phyloP scores from a whole-genome alignment of 2,329 filamentous ascomycete species.

The Trichoderma harzianum region DNA sequence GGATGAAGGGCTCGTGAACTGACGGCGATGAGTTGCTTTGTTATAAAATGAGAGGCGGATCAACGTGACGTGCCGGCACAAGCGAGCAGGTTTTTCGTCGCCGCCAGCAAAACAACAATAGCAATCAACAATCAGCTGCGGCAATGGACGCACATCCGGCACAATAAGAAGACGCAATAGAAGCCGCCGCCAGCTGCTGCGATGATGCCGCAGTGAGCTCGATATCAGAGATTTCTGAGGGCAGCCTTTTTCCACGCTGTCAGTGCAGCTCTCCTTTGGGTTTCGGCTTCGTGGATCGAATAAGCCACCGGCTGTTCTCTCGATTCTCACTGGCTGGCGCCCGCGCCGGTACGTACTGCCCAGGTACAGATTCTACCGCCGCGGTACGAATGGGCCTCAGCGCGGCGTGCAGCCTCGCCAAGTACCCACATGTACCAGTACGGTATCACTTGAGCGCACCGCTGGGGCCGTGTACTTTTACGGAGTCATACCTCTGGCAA shows the following conservation, averaged over 20 bases:
- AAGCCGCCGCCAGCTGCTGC: conserved; percentile 15
- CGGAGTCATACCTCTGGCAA: not conserved
- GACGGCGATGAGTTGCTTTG: conserved; percentile 12
- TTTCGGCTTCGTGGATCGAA: conserved; percentile 41
- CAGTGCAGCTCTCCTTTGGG: conserved; percentile 32
- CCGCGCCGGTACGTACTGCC: not conserved
- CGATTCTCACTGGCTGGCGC: conserved; percentile 11
- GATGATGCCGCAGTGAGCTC: conserved; percentile 22
- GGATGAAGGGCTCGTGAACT: not conserved
- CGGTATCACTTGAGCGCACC: not conserved
- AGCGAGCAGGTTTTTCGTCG: conserved; percentile 17
- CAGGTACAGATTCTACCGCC: not conserved
- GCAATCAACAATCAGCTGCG: conserved; percentile 19
- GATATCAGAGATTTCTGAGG: conserved; percentile 24
- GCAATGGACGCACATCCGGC: conserved; percentile 17
- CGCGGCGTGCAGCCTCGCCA: not conserved
- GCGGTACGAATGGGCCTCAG: not conserved
- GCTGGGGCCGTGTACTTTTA: not conserved
- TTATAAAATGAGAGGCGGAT: conserved; percentile 14
- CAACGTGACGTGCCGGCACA: conserved; percentile 18
- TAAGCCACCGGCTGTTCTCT: conserved; percentile 30
- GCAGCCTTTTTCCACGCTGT: conserved; percentile 19
- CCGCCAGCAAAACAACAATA: conserved; percentile 14
- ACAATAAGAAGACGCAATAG: conserved; percentile 17
- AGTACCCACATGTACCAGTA: not conserved